These are phyloP conservation scores for Acanthamoeba rhysodes DNA, from an alignment of 208 protist genomes.

Conservation along the genomic window DNA sequence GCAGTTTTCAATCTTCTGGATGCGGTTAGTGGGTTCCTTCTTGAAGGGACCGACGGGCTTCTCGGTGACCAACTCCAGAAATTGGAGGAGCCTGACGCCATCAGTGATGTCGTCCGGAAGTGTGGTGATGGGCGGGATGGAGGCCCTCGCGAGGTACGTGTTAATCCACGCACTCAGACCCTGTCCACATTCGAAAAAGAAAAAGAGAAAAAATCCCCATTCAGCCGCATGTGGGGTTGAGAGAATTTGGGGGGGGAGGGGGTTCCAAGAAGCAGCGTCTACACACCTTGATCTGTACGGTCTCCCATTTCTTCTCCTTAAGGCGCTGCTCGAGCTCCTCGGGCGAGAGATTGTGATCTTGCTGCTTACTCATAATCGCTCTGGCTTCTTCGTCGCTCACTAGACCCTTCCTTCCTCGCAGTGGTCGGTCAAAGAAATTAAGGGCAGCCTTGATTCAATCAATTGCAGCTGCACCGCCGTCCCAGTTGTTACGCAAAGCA, in stretches of 20 bases:
- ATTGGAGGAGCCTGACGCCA: slow-evolving; percentile 33
- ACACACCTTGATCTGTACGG: slow-evolving; percentile 67
- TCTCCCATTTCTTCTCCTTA: slow-evolving; percentile 64
- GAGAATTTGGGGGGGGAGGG: no score
- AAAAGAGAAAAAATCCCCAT: background rate
- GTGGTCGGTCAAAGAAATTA: background rate
- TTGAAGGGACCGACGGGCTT: slow-evolving; percentile 33
- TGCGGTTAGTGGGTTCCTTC: slow-evolving; percentile 48
- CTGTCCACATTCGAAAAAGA: background rate
- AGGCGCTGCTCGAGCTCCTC: slow-evolving; percentile 55
- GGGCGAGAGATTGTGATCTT: slow-evolving; percentile 18
- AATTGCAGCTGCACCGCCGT: background rate
- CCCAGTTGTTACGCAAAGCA: background rate
- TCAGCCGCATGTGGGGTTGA: background rate
- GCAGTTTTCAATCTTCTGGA: slow-evolving; percentile 60
- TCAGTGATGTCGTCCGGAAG: slow-evolving; percentile 41
- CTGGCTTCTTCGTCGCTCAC: background rate
- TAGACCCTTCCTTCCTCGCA: background rate
- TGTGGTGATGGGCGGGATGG: background rate
- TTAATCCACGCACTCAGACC: slow-evolving; percentile 64
- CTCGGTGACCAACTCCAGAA: slow-evolving; percentile 57
- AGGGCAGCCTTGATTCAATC: background rate
- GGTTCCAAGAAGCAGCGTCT: no score
- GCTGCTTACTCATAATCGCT: background rate
- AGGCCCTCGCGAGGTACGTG: slow-evolving; percentile 21